Conservation (phyloP, 2,329 filamentous ascomycete genomes). For the Hymenoscyphus fraxineus region DNA sequence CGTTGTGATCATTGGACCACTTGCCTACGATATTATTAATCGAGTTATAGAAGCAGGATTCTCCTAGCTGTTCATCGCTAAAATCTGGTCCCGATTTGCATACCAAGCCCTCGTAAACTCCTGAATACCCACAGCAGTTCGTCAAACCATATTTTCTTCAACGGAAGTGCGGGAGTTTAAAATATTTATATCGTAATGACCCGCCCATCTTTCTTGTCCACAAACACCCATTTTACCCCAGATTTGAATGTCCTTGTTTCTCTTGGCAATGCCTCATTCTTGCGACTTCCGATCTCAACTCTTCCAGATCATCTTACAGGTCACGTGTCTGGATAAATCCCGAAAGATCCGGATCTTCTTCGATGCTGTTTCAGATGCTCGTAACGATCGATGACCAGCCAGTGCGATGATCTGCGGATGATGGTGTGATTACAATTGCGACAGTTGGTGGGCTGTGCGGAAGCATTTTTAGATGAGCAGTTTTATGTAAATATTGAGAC, state of each 20-base stretch:
- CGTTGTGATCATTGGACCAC: background rate
- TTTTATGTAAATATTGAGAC: too few relatives aligned
- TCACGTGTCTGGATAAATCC: conserved; percentile 1
- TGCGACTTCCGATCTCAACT: background rate
- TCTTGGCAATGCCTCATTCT: background rate
- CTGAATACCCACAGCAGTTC: background rate
- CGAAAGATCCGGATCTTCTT: background rate
- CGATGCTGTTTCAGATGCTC: background rate
- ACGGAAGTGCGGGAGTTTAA: background rate
- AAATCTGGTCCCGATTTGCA: too few relatives aligned
- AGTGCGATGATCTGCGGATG: too few relatives aligned
- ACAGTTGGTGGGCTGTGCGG: too few relatives aligned
- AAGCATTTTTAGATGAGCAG: too few relatives aligned
- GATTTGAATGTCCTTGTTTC: background rate
- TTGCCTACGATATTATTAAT: background rate
- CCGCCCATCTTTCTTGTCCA: background rate
- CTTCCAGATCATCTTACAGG: background rate
- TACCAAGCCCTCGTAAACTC: too few relatives aligned
- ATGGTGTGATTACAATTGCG: too few relatives aligned
- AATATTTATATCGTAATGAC: background rate
- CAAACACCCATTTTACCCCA: background rate
- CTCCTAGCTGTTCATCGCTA: background rate
- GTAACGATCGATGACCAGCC: too few relatives aligned
- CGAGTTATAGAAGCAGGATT: background rate
- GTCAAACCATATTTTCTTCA: background rate